Percentiles rank a stretch among this genome's conserved stretches.
Conservation (phyloP, 2,329 filamentous ascomycete species). For the Balansia obtecta region DNA sequence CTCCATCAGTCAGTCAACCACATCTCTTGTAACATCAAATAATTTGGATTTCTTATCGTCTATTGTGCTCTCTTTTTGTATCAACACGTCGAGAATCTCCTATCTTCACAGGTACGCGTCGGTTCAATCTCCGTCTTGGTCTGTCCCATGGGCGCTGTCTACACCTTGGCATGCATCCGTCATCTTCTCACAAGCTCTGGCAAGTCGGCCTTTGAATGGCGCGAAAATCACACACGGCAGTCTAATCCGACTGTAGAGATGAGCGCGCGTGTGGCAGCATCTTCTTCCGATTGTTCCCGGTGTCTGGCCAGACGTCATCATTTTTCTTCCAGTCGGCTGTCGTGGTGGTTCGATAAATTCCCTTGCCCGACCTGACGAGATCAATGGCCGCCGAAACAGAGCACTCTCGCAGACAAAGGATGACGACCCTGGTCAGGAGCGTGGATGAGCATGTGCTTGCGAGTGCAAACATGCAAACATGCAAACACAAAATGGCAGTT, state of each 20-base stretch:
- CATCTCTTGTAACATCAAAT: not conserved
- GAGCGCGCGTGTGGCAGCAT: not conserved
- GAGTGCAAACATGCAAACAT: not conserved
- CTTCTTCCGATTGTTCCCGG: not conserved
- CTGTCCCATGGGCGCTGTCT: not conserved
- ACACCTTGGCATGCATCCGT: not conserved
- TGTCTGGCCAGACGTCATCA: not conserved
- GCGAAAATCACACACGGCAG: not conserved
- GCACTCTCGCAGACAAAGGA: not conserved
- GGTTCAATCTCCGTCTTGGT: not conserved
- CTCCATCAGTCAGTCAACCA: not conserved
- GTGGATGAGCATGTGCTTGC: not conserved
- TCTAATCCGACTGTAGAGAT: not conserved
- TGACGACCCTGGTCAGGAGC: not conserved
- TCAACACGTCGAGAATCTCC: not conserved
- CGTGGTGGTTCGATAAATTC: not conserved
- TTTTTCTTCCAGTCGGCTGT: not conserved
- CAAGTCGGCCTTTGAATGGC: not conserved
- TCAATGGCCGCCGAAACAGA: not conserved
- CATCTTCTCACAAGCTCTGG: not conserved
- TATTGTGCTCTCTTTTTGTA: conserved; percentile 5
- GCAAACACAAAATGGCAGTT: no score
- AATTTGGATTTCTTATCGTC: not conserved
- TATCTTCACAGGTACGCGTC: conserved; percentile 3
- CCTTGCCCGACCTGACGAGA: not conserved